Percentiles rank a stretch among this genome's conserved stretches.
Conservation (phyloP, 1,284 basidiomycete genomes). For the Rhodofomes roseus region DNA sequence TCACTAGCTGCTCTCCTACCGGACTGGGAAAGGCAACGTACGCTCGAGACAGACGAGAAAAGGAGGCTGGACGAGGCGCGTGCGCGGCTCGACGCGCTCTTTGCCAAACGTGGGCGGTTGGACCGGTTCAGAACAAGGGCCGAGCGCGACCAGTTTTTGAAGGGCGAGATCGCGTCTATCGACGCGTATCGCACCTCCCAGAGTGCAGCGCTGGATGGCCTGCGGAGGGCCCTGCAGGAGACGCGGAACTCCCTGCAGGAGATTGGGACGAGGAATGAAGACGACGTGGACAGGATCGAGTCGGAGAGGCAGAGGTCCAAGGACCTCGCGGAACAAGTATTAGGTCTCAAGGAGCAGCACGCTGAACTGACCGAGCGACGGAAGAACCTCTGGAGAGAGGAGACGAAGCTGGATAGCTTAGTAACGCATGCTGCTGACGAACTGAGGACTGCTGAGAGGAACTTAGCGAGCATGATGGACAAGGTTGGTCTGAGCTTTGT, state of each 20-base stretch:
- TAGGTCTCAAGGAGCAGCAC: conserved; percentile 67
- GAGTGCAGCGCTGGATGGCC: conserved; percentile 43
- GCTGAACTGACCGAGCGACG: conserved; percentile 73
- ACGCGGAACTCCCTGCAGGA: conserved; percentile 48
- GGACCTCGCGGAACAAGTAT: conserved; percentile 66
- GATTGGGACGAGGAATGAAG: conserved; percentile 57
- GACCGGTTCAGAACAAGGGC: conserved; percentile 81
- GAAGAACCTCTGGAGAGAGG: conserved; percentile 95
- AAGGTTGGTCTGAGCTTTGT: conserved; percentile 53
- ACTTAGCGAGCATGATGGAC: conserved; percentile 91
- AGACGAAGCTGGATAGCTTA: conserved; percentile 81
- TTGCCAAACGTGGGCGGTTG: conserved; percentile 85
- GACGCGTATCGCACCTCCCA: conserved; percentile 54
- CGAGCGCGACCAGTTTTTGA: conserved; percentile 80
- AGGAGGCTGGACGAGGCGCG: conserved; percentile 70
- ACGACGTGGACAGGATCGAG: conserved; percentile 68
- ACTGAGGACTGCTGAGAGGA: conserved; percentile 76
- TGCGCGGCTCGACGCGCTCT: conserved; percentile 69
- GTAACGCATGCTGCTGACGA: conserved; percentile 78
- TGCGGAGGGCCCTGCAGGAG: conserved; percentile 42
- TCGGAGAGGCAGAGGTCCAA: conserved; percentile 70
- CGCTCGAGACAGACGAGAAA: conserved; percentile 63
- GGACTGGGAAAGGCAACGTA: conserved; percentile 57
- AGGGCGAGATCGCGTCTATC: conserved; percentile 70
- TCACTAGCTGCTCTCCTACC: conserved; percentile 63